A percentile compares a stretch with the other conserved stretches of the same genome.
Evolutionary conservation across 2,329 filamentous ascomycete species (phyloP).

Genomic region (Colletotrichum australisinense): DNA sequence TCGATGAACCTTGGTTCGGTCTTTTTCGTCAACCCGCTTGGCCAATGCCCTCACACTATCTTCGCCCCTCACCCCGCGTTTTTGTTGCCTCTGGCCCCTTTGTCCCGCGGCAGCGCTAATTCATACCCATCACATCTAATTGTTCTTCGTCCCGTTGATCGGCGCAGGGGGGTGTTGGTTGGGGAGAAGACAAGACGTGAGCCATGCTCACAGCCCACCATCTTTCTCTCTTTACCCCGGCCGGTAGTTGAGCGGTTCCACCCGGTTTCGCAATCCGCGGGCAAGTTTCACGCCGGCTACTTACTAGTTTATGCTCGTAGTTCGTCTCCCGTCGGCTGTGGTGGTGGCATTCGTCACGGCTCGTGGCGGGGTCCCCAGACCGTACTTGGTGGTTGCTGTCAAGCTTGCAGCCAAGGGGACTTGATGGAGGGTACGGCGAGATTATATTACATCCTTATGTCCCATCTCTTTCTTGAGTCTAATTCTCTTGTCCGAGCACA

Average conservation of each 20-base stretch:
- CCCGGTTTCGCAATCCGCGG: slow-evolving; percentile 20
- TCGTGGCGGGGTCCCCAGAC: not conserved
- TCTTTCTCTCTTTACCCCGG: not conserved
- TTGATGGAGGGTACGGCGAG: not conserved
- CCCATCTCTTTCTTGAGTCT: not conserved
- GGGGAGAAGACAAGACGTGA: not conserved
- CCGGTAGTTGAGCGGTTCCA: slow-evolving; percentile 14
- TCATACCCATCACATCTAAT: not conserved
- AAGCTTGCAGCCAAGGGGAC: not conserved
- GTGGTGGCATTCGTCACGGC: not conserved
- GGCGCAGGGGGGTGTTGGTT: not conserved
- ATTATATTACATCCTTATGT: slow-evolving; percentile 15
- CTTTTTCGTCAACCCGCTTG: slow-evolving; percentile 1
- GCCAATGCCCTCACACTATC: not conserved
- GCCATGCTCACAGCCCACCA: not conserved
- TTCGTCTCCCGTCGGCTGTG: not conserved
- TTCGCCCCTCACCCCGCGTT: slow-evolving; percentile 7
- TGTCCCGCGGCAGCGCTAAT: not conserved
- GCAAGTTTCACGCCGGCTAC: not conserved
- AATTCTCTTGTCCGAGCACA: not conserved
- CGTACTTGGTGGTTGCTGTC: not conserved
- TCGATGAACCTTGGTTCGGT: slow-evolving; percentile 20
- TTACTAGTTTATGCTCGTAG: not conserved
- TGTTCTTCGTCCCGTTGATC: slow-evolving; percentile 6
- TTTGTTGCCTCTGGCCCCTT: not conserved